phyloP scores from a whole-genome alignment of 805 yeast species.

The Torulaspora gathmanii region DNA sequence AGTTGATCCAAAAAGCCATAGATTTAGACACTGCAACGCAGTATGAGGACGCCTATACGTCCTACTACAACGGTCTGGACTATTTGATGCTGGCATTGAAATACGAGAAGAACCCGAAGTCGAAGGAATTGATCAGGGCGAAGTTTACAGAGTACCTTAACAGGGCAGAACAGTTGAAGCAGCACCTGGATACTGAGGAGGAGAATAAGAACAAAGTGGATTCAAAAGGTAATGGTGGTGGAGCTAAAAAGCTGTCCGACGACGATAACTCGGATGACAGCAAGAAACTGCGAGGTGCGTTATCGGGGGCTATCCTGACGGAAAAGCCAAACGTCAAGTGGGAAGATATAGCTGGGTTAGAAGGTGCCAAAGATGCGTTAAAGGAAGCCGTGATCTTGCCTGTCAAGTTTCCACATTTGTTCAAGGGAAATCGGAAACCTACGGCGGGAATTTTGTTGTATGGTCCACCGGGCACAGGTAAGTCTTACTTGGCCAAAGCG shows the following conservation, averaged over 20 bases:
- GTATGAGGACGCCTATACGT: constrained; percentile 90
- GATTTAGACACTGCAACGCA: constrained; percentile 87
- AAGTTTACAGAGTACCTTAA: constrained; percentile 88
- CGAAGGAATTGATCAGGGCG: constrained; percentile 81
- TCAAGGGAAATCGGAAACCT: constrained; percentile 92
- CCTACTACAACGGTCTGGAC: constrained; percentile 89
- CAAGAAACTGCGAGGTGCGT: constrained; percentile 83
- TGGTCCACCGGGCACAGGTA: constrained; percentile 98
- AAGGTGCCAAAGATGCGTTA: constrained; percentile 89
- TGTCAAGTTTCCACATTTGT: constrained; percentile 90
- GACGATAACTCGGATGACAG: constrained; percentile 76
- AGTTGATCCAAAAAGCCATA: constrained; percentile 87
- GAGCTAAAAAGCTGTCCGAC: constrained; percentile 54
- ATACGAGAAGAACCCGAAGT: constrained; percentile 85
- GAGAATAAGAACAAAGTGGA: constrained; percentile 51
- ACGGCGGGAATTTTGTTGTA: constrained; percentile 82
- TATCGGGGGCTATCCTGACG: constrained; percentile 84
- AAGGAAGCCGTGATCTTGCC: constrained; percentile 97
- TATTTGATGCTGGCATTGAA: constrained; percentile 93
- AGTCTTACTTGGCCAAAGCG: constrained; percentile 93
- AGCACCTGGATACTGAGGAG: constrained; percentile 67
- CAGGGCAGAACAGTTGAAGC: constrained; percentile 90
- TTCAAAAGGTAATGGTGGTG: constrained; percentile 43
- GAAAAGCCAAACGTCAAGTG: constrained; percentile 91
- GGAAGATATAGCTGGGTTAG: constrained; percentile 96